Evolutionary conservation across 2,329 filamentous ascomycete species (phyloP), one percentile per base, ranked within the genome.

Genomic region (Nothopassalora personata): DNA sequence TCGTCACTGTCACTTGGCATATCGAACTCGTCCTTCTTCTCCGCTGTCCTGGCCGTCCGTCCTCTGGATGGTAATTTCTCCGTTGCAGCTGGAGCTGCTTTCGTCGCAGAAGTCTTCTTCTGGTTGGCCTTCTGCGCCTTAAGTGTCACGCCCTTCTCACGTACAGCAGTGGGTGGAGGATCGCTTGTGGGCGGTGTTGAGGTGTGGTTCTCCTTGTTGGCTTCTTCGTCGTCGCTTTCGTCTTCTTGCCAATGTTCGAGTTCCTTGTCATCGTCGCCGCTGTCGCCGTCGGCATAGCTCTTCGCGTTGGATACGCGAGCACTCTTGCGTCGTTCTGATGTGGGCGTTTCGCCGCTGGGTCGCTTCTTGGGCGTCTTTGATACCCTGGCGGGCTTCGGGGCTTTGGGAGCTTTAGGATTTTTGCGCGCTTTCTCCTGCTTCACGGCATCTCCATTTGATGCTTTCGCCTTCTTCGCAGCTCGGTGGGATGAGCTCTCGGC

Each of bases 261-360:
- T 46, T 71, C 70, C 3, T 68, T 70, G 11, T 75, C 76, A 30
- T 76, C 74, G 28, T 78, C 76, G 47, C 75, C 75, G 54, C 73
- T 75, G 36, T 73, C 75, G 18, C 74, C 62, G 55, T 80, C 79
- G 3, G 74, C 71, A 59, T 81, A 81, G 64, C 74, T 80, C 64
- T 76, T 77, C 49, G 53, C 68, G 53, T 58, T 70, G 56, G 66
- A 68, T 1, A 73, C 74, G 18, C 75, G 70, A 1, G 74, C 72
- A 67, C 79, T 80, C 53, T 79, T 73, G 18, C 77, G 69, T 2
- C 74, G 70, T 31, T 75, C 78, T 34, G 74, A 78, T 18, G 73
- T 72, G 8, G 74, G 73, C 1, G 68, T 68, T 23, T 72, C 69
- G 19, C 72, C 69, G 23, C 55, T 71, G 58, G 66, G 72, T 60